Conservation (phyloP, 495 filamentous ascomycete species). For the Diplogelasinospora grovesii region DNA sequence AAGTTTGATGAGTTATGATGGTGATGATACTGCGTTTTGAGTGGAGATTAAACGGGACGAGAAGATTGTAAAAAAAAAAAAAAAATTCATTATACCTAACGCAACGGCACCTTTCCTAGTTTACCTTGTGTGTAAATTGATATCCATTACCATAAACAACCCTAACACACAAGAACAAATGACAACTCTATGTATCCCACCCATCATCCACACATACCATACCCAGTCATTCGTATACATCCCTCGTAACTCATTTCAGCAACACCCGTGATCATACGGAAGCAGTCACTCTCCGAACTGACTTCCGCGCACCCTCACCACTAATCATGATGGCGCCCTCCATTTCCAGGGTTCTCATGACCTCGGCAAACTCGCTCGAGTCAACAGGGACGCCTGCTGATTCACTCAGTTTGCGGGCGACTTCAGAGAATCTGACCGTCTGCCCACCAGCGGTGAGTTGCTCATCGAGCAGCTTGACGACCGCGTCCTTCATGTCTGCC, state of each 20-base stretch:
- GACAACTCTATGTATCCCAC: conserved; percentile 1
- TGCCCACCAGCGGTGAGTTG: conserved; percentile 59
- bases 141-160: background rate
- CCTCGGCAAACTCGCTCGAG: conserved; percentile 70
- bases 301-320: conserved; percentile 80
- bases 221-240: background rate
- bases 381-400: conserved; percentile 68
- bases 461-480: conserved; percentile 71
- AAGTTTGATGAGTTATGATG: too few species aligned
- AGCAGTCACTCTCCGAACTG: conserved; percentile 65
- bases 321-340: conserved; percentile 76
- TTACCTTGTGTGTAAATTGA: too few species aligned
- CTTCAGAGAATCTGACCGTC: conserved; percentile 68
- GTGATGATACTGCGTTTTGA: too few species aligned
- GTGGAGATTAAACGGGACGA: too few species aligned
- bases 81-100: too few species aligned
- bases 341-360: conserved; percentile 68
- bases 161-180: background rate
- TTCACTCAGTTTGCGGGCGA: conserved; percentile 67
- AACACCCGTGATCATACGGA: too few species aligned
- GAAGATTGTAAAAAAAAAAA: too few species aligned
- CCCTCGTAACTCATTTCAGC: conserved; percentile 18
- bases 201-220: background rate
- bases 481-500: conserved; percentile 76
- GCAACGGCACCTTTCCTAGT: too few species aligned